Percentiles rank a stretch among this genome's conserved stretches.
phyloP scores from a whole-genome alignment of 108 stramenopile genomes.

The Cyclotella distinguenda region DNA sequence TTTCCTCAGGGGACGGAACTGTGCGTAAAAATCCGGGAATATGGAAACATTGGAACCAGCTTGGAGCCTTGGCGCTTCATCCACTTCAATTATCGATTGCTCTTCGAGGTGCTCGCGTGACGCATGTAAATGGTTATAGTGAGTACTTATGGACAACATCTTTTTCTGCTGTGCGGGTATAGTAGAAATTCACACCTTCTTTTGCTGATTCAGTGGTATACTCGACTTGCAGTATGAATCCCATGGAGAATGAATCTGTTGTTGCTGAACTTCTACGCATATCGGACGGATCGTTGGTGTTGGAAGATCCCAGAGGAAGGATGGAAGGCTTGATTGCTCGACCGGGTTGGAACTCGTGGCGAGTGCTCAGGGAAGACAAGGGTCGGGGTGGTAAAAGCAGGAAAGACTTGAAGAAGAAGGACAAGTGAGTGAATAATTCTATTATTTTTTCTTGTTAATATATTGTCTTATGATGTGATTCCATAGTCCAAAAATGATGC shows the following conservation, averaged over 20 bases:
- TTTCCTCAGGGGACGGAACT: constrained; percentile 87
- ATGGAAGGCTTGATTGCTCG: constrained; percentile 77
- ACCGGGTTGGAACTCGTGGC: constrained; percentile 89
- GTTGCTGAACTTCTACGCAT: constrained; percentile 85
- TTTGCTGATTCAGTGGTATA: constrained; percentile 57
- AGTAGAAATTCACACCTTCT: neutral
- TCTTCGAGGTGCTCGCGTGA: constrained; percentile 78
- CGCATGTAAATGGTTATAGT: constrained; percentile 86
- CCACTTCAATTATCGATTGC: constrained; percentile 85
- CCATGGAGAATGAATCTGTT: constrained; percentile 98
- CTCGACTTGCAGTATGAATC: constrained; percentile 97
- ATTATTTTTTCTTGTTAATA: no score
- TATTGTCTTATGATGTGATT: no score
- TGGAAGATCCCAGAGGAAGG: constrained; percentile 75
- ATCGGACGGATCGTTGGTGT: constrained; percentile 75
- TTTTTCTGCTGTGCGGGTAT: neutral
- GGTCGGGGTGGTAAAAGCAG: constrained; percentile 40
- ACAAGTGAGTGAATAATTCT: no score
- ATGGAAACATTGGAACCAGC: constrained; percentile 81
- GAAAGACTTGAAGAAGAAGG: constrained; percentile 70
- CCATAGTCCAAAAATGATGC: constrained; percentile 73
- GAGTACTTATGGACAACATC: neutral
- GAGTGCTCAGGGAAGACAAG: constrained; percentile 71
- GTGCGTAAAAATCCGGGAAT: constrained; percentile 92
- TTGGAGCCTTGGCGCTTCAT: constrained; percentile 73